A percentile compares a stretch with the other conserved stretches of the same genome.
phyloP scores from a whole-genome alignment of 2,329 filamentous ascomycete genomes.

The Juglanconis oblonga region DNA sequence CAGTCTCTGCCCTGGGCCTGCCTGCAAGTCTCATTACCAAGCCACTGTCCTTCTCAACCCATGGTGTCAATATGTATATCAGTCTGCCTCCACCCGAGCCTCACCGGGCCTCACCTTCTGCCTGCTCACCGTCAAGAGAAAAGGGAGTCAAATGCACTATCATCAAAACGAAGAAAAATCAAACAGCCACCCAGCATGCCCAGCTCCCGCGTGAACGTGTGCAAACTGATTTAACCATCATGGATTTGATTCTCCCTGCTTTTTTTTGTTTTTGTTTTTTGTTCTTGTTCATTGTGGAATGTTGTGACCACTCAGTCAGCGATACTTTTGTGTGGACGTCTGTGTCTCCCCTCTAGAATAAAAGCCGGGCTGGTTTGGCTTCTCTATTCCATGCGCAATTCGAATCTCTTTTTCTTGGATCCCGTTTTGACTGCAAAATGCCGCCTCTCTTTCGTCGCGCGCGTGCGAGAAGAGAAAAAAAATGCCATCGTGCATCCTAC shows the following conservation, averaged over 20 bases:
- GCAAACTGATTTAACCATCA: not conserved
- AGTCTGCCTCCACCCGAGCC: not conserved
- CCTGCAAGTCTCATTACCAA: not conserved
- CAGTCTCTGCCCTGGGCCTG: not conserved
- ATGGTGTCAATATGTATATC: not conserved
- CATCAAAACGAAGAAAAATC: not conserved
- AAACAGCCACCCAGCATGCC: not conserved
- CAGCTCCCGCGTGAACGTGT: not conserved
- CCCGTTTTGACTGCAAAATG: not conserved
- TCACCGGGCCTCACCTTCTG: not conserved
- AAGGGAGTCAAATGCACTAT: not conserved
- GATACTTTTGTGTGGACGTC: not conserved
- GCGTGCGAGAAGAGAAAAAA: conserved; percentile 1
- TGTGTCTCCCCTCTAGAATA: not conserved
- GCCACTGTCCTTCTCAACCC: not conserved
- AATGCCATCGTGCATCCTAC: conserved; percentile 24
- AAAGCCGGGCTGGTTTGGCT: not conserved
- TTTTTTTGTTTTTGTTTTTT: not conserved
- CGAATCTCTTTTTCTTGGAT: not conserved
- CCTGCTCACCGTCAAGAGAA: not conserved
- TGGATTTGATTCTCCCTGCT: not conserved
- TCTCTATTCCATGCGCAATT: not conserved
- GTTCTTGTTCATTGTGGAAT: not conserved
- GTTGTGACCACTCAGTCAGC: not conserved
- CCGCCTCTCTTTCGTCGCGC: not conserved